Conservation (phyloP, 2,329 filamentous ascomycete genomes). For the Trichoderma gracile region DNA sequence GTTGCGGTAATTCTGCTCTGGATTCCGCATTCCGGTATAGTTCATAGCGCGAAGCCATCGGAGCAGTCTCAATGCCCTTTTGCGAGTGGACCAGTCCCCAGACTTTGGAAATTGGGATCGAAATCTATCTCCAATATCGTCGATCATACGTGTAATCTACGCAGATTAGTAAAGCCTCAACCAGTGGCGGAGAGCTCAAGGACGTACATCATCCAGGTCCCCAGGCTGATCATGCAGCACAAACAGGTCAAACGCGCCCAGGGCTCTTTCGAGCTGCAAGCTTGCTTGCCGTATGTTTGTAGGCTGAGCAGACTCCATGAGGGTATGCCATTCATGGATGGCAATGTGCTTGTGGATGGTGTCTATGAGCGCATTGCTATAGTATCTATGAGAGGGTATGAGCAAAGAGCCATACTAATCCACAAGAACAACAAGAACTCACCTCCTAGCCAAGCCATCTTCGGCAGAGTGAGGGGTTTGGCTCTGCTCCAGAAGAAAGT, state of each 20-base stretch:
- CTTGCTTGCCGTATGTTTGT: constrained; percentile 42
- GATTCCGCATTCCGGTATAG: constrained; percentile 69
- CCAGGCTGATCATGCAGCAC: constrained; percentile 70
- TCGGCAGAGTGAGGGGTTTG: constrained; percentile 58
- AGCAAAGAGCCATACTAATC: not conserved
- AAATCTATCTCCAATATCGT: constrained; percentile 62
- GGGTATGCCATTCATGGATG: constrained; percentile 70
- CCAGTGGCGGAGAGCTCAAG: constrained; percentile 16
- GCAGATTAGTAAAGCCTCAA: not conserved
- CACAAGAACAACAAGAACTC: constrained; percentile 23
- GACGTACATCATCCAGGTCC: constrained; percentile 70
- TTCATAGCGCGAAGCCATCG: constrained; percentile 68
- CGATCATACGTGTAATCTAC: constrained; percentile 64
- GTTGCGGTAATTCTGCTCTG: constrained; percentile 69
- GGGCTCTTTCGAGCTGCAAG: constrained; percentile 64
- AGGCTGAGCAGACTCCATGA: constrained; percentile 31
- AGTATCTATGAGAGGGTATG: constrained; percentile 59
- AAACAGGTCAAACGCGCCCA: constrained; percentile 89
- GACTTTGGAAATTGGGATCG: constrained; percentile 54
- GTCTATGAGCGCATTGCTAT: constrained; percentile 71
- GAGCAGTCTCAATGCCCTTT: constrained; percentile 68
- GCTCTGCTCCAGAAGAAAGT: constrained; percentile 71
- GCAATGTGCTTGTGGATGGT: constrained; percentile 80
- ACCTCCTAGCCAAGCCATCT: constrained; percentile 76
- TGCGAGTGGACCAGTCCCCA: constrained; percentile 58